phyloP scores from a whole-genome alignment of 805 yeast species.

The Candida krabiensis region DNA sequence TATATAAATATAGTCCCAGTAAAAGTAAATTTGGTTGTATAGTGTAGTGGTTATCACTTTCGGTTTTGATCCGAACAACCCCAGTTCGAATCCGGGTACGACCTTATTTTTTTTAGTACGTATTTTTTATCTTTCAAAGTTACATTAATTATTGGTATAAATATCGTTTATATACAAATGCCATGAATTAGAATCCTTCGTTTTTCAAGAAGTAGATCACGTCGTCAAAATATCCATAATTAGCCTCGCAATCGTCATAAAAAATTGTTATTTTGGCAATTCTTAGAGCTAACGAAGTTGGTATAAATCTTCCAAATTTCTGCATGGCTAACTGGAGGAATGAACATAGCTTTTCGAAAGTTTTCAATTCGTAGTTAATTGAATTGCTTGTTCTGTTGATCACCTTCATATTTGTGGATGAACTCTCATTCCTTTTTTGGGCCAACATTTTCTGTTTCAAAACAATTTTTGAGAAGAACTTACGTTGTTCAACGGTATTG shows the following conservation, averaged over 20 bases:
- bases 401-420: background rate
- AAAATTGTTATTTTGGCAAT: slow-evolving; percentile 35
- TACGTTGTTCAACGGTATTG: slow-evolving; percentile 9
- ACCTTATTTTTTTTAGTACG: slow-evolving; percentile 41
- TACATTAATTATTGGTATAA: no score
- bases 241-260: slow-evolving; percentile 14
- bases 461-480: slow-evolving; percentile 11
- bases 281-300: slow-evolving; percentile 39
- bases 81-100: slow-evolving; percentile 87
- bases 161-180: no score
- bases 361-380: slow-evolving; percentile 25
- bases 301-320: slow-evolving; percentile 40
- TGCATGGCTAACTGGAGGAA: slow-evolving; percentile 38
- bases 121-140: background rate
- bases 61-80: slow-evolving; percentile 81
- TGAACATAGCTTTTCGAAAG: slow-evolving; percentile 27
- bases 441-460: slow-evolving; percentile 7
- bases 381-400: slow-evolving; percentile 28
- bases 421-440: background rate
- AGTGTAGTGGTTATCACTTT: slow-evolving; percentile 82
- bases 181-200: background rate
- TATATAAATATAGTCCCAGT: no score
- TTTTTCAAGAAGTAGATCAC: slow-evolving; percentile 17
- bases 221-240: slow-evolving; percentile 33
- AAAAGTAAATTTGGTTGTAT: slow-evolving; percentile 42